phyloP scores from a whole-genome alignment of 1,139 yeast genomes.

The Pneumocystis sp. region DNA sequence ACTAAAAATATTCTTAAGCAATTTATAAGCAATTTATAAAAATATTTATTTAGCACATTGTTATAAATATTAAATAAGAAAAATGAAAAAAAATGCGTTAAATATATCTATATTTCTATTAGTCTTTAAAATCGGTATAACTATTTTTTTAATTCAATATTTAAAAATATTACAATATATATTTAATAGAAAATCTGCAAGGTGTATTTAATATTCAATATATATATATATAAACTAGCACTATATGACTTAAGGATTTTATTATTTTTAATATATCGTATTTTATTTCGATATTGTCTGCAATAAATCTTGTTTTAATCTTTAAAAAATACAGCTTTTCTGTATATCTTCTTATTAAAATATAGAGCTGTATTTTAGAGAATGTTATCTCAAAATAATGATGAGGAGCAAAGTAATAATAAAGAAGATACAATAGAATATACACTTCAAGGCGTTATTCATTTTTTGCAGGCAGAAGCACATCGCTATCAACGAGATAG shows the following conservation, averaged over 20 bases:
- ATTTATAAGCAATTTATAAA: not conserved
- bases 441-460: constrained; percentile 33
- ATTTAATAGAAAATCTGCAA: not conserved
- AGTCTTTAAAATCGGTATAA: not conserved
- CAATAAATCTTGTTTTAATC: not conserved
- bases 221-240: not conserved
- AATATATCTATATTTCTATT: not conserved
- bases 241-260: not conserved
- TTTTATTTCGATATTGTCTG: not conserved
- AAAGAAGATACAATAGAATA: not conserved
- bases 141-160: not conserved
- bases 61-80: not conserved
- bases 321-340: not conserved
- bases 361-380: not conserved
- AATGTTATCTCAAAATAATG: not conserved
- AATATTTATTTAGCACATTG: not conserved
- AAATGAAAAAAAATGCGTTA: not conserved
- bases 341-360: not conserved
- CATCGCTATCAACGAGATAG: constrained; percentile 42
- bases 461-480: constrained; percentile 43
- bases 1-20: not conserved
- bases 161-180: not conserved
- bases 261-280: not conserved
- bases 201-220: not conserved
- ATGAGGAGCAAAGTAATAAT: not conserved